Conservation (phyloP, 371 early-diverging fungal species). For the Mucor sp. region DNA sequence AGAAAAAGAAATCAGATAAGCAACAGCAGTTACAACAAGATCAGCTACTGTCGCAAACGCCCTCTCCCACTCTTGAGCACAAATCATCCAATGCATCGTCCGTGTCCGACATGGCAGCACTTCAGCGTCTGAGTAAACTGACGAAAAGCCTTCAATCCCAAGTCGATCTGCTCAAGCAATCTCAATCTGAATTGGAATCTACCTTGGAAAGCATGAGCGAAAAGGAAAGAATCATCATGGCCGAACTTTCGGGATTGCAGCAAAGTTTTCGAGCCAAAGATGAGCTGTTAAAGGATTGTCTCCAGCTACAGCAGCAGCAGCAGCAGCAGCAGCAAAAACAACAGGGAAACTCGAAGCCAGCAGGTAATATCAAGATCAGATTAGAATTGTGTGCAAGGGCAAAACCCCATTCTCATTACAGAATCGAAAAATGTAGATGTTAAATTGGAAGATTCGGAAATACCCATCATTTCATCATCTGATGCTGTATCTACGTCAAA, state of each 20-base stretch:
- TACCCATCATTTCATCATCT: conserved; percentile 2
- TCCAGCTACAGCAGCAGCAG: conserved; percentile 45
- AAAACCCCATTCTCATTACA: background rate
- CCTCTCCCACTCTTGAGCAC: background rate
- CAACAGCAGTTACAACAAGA: conserved; percentile 1
- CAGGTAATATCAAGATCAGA: background rate
- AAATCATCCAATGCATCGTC: background rate
- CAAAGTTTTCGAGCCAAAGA: conserved; percentile 67
- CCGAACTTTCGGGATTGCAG: conserved; percentile 61
- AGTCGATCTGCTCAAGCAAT: conserved; percentile 42
- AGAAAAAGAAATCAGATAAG: conserved; percentile 29
- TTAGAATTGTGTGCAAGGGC: background rate
- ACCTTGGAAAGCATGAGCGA: conserved; percentile 49
- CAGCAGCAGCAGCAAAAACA: conserved; percentile 24
- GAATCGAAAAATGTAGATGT: background rate
- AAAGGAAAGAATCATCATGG: conserved; percentile 57
- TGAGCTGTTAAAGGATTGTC: conserved; percentile 60
- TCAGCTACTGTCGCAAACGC: background rate
- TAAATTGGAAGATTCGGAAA: conserved; percentile 1
- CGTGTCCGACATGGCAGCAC: background rate
- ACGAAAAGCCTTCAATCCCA: conserved; percentile 47
- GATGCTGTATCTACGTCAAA: background rate
- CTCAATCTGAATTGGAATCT: conserved; percentile 36
- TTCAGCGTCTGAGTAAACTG: conserved; percentile 22
- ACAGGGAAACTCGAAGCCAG: background rate